Conservation (phyloP, 176 grass and related monocot species). For the Ensete ventricosum region DNA sequence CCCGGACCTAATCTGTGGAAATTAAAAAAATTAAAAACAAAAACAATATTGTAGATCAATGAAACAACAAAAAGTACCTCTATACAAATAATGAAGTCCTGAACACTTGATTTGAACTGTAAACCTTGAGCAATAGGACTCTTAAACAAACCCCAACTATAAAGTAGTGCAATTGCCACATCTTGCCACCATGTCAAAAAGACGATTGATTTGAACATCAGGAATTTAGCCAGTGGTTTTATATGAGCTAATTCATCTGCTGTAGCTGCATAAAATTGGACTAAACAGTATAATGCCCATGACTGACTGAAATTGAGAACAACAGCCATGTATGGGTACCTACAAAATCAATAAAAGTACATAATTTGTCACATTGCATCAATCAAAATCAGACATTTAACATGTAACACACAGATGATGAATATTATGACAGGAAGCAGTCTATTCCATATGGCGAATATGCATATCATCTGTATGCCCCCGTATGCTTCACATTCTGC, state of each 20-base stretch:
- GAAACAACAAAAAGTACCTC: conserved; percentile 39
- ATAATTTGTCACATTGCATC: background rate
- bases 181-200: conserved; percentile 98
- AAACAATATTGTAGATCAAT: background rate
- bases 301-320: conserved; percentile 85
- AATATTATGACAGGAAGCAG: background rate
- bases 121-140: conserved; percentile 67
- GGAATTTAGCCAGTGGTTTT: conserved; percentile 76
- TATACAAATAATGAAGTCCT: conserved; percentile 91
- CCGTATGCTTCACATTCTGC: too few species aligned
- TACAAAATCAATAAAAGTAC: conserved; percentile 26
- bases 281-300: conserved; percentile 82
- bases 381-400: background rate
- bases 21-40: background rate
- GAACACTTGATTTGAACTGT: conserved; percentile 82
- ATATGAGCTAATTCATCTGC: conserved; percentile 80
- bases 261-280: conserved; percentile 84
- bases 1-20: too few species aligned
- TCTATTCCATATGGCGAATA: too few species aligned
- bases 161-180: conserved; percentile 63
- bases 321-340: conserved; percentile 82
- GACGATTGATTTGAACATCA: conserved; percentile 85
- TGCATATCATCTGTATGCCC: too few species aligned
- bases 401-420: background rate
- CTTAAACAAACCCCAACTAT: conserved; percentile 53